Evolutionary conservation across 176 grass and related monocot species (phyloP).

Genomic region (Zoysia japonica): DNA sequence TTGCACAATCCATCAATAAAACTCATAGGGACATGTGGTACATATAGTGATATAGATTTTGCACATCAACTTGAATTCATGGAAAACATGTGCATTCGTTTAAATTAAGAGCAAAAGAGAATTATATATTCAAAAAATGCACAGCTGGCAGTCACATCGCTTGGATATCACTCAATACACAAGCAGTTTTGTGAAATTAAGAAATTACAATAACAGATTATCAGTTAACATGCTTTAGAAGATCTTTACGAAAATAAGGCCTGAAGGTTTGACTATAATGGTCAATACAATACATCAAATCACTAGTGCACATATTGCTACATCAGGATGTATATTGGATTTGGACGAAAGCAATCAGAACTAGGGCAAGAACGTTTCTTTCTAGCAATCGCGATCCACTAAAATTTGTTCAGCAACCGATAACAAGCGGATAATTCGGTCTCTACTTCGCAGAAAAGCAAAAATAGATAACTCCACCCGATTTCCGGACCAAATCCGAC

Average conservation of each 20-base stretch:
- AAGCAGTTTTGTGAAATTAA: not conserved
- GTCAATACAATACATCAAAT: not conserved
- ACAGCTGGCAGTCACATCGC: not conserved
- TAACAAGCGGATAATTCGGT: not conserved
- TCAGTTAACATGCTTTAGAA: not conserved
- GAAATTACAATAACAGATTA: not conserved
- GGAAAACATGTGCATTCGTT: not conserved
- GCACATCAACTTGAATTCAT: not conserved
- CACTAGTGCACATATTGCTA: not conserved
- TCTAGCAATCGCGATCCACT: not conserved
- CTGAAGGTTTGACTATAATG: not conserved
- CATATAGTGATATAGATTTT: not conserved
- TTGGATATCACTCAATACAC: not conserved
- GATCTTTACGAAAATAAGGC: not conserved
- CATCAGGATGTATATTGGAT: not conserved
- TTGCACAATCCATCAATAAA: not conserved
- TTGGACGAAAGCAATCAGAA: not conserved
- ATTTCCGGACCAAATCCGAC: not conserved
- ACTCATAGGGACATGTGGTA: not conserved
- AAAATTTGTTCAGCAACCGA: not conserved
- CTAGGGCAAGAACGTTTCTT: not conserved
- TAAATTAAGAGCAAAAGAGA: conserved; percentile 8
- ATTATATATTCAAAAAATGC: not conserved
- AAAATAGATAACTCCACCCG: not conserved
- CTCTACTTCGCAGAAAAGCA: not conserved